These are phyloP conservation scores for Microsporum ferrugineum DNA, from an alignment of 2,329 filamentous ascomycete species.

Conservation along the genomic window DNA sequence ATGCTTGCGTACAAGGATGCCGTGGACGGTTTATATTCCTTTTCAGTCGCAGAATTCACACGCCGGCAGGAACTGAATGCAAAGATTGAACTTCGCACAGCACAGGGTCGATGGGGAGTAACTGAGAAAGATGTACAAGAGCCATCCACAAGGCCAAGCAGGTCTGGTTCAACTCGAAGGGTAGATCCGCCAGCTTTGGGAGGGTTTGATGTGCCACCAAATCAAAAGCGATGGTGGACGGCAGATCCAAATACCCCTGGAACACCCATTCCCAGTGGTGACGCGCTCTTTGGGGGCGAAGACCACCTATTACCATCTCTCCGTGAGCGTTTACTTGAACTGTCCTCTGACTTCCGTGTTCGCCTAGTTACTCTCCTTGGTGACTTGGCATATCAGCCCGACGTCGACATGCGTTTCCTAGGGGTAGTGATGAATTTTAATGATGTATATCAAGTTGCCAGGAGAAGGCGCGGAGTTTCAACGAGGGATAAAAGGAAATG, in stretches of 20 bases:
- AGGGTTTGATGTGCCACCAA: background rate
- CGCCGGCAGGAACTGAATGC: constrained; percentile 75
- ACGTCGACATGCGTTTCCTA: constrained; percentile 89
- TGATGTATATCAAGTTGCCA: constrained; percentile 76
- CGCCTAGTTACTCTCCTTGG: constrained; percentile 73
- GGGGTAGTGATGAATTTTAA: constrained; percentile 99
- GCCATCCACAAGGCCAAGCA: constrained; percentile 19
- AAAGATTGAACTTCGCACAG: constrained; percentile 54
- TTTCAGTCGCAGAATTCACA: constrained; percentile 89
- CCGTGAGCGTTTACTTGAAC: constrained; percentile 57
- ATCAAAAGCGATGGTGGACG: background rate
- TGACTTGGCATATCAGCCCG: constrained; percentile 83
- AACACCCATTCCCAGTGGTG: constrained; percentile 7
- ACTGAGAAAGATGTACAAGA: constrained; percentile 42
- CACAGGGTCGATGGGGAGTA: constrained; percentile 53
- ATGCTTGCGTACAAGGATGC: constrained; percentile 92
- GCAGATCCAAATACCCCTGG: constrained; percentile 7
- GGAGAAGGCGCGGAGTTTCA: constrained; percentile 39
- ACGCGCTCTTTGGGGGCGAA: constrained; percentile 20
- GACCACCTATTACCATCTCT: constrained; percentile 63
- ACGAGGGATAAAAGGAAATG: constrained; percentile 3
- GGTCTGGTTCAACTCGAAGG: constrained; percentile 14
- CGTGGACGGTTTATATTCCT: constrained; percentile 88
- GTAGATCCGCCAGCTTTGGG: constrained; percentile 11
- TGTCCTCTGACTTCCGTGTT: constrained; percentile 65